Evolutionary conservation across 345 rosid genomes (phyloP).

Genomic region (Gossypium rotundifolium): DNA sequence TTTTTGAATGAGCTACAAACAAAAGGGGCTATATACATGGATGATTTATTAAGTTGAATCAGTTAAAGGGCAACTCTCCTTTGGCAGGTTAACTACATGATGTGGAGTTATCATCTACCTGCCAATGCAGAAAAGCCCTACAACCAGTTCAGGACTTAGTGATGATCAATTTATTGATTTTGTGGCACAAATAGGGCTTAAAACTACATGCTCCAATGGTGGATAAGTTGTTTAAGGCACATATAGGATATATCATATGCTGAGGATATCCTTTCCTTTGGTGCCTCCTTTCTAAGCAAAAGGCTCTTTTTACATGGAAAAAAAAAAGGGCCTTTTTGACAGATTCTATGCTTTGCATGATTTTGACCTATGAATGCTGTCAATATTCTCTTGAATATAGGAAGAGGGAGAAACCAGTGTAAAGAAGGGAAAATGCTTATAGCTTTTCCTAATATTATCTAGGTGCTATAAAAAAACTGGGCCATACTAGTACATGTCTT

Average conservation of each 20-base stretch:
- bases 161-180: constrained; percentile 1
- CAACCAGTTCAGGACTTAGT: constrained; percentile 44
- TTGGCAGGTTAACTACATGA: constrained; percentile 42
- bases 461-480: too few species aligned
- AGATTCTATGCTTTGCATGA: constrained; percentile 31
- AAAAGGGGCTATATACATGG: neutral
- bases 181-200: neutral
- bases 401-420: neutral
- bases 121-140: constrained; percentile 72
- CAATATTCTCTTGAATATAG: neutral
- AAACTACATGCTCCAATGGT: neutral
- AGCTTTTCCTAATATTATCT: neutral
- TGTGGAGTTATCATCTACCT: constrained; percentile 12
- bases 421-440: constrained; percentile 28
- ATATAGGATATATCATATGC: constrained; percentile 44
- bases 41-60: constrained; percentile 37
- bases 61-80: constrained; percentile 96
- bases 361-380: constrained; percentile 14
- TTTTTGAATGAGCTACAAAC: neutral
- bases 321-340: neutral
- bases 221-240: constrained; percentile 13
- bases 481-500: too few species aligned
- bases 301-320: constrained; percentile 21
- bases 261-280: constrained; percentile 31
- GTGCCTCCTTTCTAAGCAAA: constrained; percentile 29